phyloP scores from a whole-genome alignment of 345 rosid species.

The Cardiospermum halicacabum region DNA sequence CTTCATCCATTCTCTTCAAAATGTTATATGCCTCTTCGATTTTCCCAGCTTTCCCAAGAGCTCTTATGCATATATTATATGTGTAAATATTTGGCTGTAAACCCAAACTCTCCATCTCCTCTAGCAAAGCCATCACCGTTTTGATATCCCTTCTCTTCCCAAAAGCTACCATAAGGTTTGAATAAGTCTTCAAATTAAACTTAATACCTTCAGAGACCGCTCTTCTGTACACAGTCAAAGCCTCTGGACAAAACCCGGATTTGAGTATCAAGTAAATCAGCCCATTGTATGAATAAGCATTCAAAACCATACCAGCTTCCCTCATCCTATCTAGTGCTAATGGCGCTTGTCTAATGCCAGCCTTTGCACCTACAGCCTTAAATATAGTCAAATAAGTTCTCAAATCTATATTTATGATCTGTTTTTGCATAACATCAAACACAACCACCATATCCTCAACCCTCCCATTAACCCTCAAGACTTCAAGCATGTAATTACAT shows the following conservation, averaged over 20 bases:
- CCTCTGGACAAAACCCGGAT: constrained; percentile 57
- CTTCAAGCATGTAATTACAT: constrained; percentile 78
- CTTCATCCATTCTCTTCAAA: constrained; percentile 79
- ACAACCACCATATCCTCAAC: constrained; percentile 61
- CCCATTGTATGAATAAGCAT: constrained; percentile 76
- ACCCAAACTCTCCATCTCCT: constrained; percentile 80
- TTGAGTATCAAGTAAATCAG: constrained; percentile 70
- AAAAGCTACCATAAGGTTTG: constrained; percentile 80
- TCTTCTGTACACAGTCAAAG: constrained; percentile 58
- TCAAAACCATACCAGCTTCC: constrained; percentile 58
- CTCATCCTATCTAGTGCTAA: constrained; percentile 56
- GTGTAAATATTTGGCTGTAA: constrained; percentile 84
- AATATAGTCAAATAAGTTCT: constrained; percentile 59
- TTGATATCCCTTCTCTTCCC: constrained; percentile 79
- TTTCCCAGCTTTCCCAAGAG: constrained; percentile 78
- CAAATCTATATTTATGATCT: constrained; percentile 57
- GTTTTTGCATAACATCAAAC: constrained; percentile 77
- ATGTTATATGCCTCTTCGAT: constrained; percentile 59
- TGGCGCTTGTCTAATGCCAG: constrained; percentile 61
- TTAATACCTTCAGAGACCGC: constrained; percentile 77
- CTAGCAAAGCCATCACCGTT: constrained; percentile 61
- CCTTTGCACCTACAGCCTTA: constrained; percentile 49
- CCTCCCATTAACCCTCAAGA: constrained; percentile 55
- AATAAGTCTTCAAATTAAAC: constrained; percentile 91
- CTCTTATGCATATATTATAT: constrained; percentile 83